Percentiles rank a stretch among this genome's conserved stretches.
phyloP scores from a whole-genome alignment of 202 grass and related monocot genomes.

The Carex sylvatica region DNA sequence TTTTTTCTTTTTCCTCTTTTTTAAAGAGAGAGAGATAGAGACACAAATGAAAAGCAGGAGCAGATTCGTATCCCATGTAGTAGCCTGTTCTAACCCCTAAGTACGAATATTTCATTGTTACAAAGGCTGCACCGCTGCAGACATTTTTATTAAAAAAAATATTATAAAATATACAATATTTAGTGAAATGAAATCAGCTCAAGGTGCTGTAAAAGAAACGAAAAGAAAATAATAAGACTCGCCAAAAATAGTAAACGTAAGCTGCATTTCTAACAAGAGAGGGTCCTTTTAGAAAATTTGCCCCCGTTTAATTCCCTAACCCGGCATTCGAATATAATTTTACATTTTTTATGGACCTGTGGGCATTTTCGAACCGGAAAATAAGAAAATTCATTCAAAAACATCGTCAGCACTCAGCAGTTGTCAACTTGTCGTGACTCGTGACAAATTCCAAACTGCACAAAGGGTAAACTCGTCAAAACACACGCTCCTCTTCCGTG shows the following conservation, averaged over 20 bases:
- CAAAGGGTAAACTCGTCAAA: conserved; percentile 11
- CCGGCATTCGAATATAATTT: neutral
- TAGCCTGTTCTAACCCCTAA: too few relatives aligned
- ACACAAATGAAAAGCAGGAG: too few relatives aligned
- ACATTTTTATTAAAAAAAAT: too few relatives aligned
- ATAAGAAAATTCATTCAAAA: neutral
- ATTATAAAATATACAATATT: too few relatives aligned
- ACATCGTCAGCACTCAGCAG: neutral
- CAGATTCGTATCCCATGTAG: too few relatives aligned
- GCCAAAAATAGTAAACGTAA: neutral
- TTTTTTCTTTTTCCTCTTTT: too few relatives aligned
- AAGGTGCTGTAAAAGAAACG: neutral
- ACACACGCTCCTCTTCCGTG: too few relatives aligned
- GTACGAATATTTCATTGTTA: too few relatives aligned
- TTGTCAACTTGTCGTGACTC: neutral
- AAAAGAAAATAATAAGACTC: neutral
- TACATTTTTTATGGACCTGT: neutral
- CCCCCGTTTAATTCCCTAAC: neutral
- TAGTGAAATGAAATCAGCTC: neutral
- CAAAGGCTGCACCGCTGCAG: too few relatives aligned
- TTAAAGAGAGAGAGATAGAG: too few relatives aligned
- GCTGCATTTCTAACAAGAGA: neutral
- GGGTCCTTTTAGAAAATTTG: neutral
- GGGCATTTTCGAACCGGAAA: neutral
- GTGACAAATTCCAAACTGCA: neutral